Base-by-base conservation (phyloP, 306 rosid genomes). In the Acacia melanoxylon region DNA sequence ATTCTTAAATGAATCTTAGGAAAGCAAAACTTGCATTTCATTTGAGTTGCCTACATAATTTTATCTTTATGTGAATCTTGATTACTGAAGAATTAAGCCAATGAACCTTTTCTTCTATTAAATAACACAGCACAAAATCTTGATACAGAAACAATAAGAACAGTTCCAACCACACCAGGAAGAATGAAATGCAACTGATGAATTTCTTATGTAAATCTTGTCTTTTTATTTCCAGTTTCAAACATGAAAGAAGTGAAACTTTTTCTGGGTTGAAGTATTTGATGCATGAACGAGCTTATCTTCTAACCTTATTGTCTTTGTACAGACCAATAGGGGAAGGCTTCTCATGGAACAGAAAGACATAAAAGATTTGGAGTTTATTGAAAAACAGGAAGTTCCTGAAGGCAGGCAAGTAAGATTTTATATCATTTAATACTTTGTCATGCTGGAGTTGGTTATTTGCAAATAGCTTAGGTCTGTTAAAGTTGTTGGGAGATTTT, bases 371-470 rank as follows among this genome's bases (percentile, higher is more conserved):
- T 52, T 80, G 69, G 86, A 83, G 72, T 72, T 80, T 72, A 45
- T 73, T 11, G 86, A 72, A 63, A 80, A 85, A 40, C 66, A 77
- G n/a, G 82, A 84, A 85, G 82, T 79, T 72, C 63, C 71, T 24
- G 66, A 74, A 9, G 72, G 49, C 68, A 76, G 41, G 24, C 77
- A 81, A 33, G 91, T 87, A 85, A 72, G 76, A 40, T 75, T 63
- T 83, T 83, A 40, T 74, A 71, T 69, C 8, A 5, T 37, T 37
- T 37, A 37, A 37, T 37, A 37, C 8, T 1, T 5, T 5, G 41
- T 6, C 10, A 56, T 69, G 37, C 44, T n/a, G 41, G 52, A 81
- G 24, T 12, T 62, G 25, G 45, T 63, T 73, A 42, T 54, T 54
- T 20, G 11, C 25, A 8, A 54, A 54, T 54, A 54, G n/a, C n/a